Base-by-base conservation (phyloP, 2,329 filamentous ascomycete species). In the Periconia digitata region DNA sequence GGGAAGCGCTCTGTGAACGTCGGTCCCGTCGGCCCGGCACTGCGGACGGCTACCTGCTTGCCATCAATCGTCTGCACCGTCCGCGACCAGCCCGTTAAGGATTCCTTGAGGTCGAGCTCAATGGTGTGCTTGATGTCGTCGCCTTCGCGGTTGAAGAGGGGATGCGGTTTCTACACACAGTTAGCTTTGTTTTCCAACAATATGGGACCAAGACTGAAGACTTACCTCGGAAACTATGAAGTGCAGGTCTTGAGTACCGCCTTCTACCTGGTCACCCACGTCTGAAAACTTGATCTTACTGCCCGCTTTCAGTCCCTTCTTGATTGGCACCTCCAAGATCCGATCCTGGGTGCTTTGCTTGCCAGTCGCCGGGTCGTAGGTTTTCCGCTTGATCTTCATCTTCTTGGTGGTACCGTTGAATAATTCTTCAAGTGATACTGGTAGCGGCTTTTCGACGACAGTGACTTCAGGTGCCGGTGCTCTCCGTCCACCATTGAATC, bases 241-340 rank as follows among this genome's bases (percentile, higher is more conserved):
- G 71, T 96, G 92, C 44, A 99, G 74, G 72, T 99, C 94, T 72
- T 99, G 94, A 50, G 91, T 89, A 13, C 92, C 92, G 36, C 94
- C 94, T 67, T 97, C 94, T 53, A 96, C 91, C 71, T 97, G 92
- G 72, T 99, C 94, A 10, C 94, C 94, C n/a, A 99, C 92, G 36
- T 92, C 91, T 66, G 89, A 89, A 69, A 96, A 99, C 75, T 96
- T 96, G 74, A 99, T 96, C 80, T 97, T 99, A 66, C 90, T 95
- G 23, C 94, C 94, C 62, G 95, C 92, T 76, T 97, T 96, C 73
- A 97, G 76, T 50, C 94, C 94, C 6, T 90, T 86, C 76, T 96
- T 97, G 75, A 99, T 96, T 40, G 91, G 90, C 44, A 97, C 92
- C 67, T 95, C 91, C 23, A 99, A 77, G 16, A 96, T 90, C 64